Percentiles rank a stretch among this genome's conserved stretches.
These are phyloP conservation scores for Xanthoconium stramineum DNA, from an alignment of 768 basidiomycete species.

Conservation along the genomic window DNA sequence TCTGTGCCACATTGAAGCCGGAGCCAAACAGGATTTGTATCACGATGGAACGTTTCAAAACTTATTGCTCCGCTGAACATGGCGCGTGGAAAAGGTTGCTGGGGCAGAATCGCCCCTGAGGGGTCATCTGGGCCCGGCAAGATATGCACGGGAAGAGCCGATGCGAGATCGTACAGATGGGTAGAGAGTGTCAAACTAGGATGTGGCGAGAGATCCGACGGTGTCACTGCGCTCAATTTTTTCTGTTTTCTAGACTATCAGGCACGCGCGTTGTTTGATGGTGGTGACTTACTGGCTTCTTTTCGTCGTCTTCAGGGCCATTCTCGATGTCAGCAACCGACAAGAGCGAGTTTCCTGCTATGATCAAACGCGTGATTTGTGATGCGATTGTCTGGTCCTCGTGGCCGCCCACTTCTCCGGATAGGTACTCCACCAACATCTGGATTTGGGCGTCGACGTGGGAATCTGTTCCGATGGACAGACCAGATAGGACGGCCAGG, in stretches of 20 bases:
- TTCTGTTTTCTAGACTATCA: constrained; percentile 41
- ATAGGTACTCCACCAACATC: constrained; percentile 86
- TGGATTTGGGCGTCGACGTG: constrained; percentile 72
- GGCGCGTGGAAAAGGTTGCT: constrained; percentile 87
- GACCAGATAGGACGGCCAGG: constrained; percentile 83
- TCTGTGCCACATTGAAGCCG: constrained; percentile 50
- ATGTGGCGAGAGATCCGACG: constrained; percentile 61
- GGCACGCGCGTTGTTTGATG: neutral
- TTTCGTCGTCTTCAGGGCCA: constrained; percentile 42
- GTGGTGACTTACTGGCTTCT: constrained; percentile 50
- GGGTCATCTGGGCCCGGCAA: constrained; percentile 89
- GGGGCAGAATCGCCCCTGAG: constrained; percentile 84
- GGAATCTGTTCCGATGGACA: constrained; percentile 67
- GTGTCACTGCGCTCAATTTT: constrained; percentile 58
- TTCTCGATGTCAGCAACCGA: constrained; percentile 37
- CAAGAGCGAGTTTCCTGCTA: constrained; percentile 87
- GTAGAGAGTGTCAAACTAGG: constrained; percentile 69
- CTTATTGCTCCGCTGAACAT: constrained; percentile 72
- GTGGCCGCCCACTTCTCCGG: constrained; percentile 74
- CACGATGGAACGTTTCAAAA: constrained; percentile 64
- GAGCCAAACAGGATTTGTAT: constrained; percentile 90
- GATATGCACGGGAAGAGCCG: constrained; percentile 80
- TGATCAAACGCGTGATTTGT: constrained; percentile 78
- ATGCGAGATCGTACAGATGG: constrained; percentile 71
- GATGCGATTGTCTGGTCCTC: constrained; percentile 63